Evolutionary conservation across 73 alveolate species (phyloP).

Genomic region (Breviolum minutum): DNA sequence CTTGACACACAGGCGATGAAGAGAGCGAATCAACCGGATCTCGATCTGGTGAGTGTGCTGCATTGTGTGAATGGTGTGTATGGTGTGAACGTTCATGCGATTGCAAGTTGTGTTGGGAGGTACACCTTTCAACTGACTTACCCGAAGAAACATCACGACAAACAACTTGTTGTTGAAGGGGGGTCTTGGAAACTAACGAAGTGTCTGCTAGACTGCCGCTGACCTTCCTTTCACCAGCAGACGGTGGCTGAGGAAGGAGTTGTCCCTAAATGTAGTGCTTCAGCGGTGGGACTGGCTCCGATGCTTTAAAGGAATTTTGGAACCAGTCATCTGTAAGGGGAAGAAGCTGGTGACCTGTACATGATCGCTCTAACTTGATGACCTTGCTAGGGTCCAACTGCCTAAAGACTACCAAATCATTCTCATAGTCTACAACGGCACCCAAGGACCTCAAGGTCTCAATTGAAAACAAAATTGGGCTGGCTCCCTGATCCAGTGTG

Average conservation of each 20-base stretch:
- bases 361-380: not conserved
- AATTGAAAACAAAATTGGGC: not conserved
- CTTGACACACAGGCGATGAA: not conserved
- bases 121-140: not conserved
- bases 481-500: not conserved
- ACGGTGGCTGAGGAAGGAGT: constrained; percentile 20
- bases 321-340: constrained; percentile 9
- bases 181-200: not conserved
- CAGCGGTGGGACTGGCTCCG: not conserved
- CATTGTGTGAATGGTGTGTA: not conserved
- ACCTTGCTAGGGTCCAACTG: not conserved
- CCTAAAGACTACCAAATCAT: not conserved
- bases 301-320: not conserved
- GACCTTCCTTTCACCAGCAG: constrained; percentile 39
- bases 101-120: not conserved
- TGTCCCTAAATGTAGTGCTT: not conserved
- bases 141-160: no score
- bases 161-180: no score
- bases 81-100: not conserved
- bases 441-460: constrained; percentile 3
- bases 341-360: constrained; percentile 27
- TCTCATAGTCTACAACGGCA: not conserved
- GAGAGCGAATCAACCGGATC: not conserved
- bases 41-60: not conserved
- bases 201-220: not conserved